Evolutionary conservation across 2,329 filamentous ascomycete species (phyloP).

Genomic region (Parastagonospora nodorum): DNA sequence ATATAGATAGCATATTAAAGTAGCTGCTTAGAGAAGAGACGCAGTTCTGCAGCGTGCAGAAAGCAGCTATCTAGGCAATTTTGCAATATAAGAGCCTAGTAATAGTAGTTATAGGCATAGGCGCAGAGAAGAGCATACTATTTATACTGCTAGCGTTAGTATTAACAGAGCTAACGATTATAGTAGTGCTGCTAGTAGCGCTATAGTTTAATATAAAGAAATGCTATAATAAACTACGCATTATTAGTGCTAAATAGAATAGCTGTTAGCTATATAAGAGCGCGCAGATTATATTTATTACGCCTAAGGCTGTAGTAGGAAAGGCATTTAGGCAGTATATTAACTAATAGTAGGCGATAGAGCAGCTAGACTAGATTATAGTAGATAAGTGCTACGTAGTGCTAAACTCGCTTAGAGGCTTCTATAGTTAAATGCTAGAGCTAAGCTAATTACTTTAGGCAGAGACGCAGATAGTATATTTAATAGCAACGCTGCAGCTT

Average conservation of each 20-base stretch:
- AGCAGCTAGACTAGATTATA: constrained; percentile 22
- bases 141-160: constrained; percentile 33
- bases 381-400: no score
- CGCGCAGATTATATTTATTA: constrained; percentile 29
- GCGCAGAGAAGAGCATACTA: constrained; percentile 32
- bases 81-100: no score
- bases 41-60: no score
- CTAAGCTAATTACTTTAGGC: no score
- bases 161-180: constrained; percentile 16
- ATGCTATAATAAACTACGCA: constrained; percentile 15
- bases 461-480: no score
- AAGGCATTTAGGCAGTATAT: constrained; percentile 25
- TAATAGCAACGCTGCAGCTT: no score
- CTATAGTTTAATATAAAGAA: constrained; percentile 26
- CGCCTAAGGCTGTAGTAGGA: constrained; percentile 25
- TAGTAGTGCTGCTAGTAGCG: constrained; percentile 26
- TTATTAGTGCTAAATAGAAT: constrained; percentile 22
- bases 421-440: no score
- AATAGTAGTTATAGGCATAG: no score
- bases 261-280: constrained; percentile 11
- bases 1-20: no score
- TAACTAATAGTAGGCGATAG: constrained; percentile 15
- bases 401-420: no score
- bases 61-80: no score
- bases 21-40: no score